Base-by-base conservation (phyloP, 176 grass and related monocot genomes). In the Oryza glumipatula region DNA sequence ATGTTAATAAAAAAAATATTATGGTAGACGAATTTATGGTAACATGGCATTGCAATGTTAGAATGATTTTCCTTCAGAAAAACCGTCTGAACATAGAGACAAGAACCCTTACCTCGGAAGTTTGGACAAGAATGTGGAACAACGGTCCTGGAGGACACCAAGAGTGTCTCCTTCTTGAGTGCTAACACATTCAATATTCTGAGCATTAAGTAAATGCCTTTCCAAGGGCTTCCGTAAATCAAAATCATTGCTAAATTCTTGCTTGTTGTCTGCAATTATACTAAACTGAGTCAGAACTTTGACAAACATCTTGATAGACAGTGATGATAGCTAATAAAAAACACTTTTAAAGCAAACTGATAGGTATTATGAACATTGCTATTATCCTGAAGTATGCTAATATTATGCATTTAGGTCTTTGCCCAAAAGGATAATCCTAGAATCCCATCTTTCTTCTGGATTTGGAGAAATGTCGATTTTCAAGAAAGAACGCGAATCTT, bases 241-340 rank as follows among this genome's bases (percentile, higher is more conserved):
- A 85, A 98, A 98, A 77, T 98, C 91, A 88, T 87, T 92, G 88
- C 89, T 92, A 76, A 90, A 98, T 70, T 98, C 93, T 61, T 88
- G 91, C 71, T 90, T 93, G 47, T 10, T 88, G 56, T 89, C 96
- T 98, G 96, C 80, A 94, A 81, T 36, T 28, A 46, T 82, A 39
- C 11, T 79, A 79, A 64, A 17, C n/a, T 33, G 2, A 68, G 8
- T 83, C 21, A 79, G 11, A 60, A 28, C 67, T 63, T 13, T 13
- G 7, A 79, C 0, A 70, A 77, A 46, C 24, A 60, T 72, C 19
- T 72, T 44, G 1, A 73, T 11, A 38, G 9, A 77, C 5, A 10
- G 9, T 68, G 76, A 61, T 30, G 21, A 0, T 24, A 74, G 38
- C 12, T 8, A 48, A 26, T 12, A 68, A 45, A 73, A 23, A 5